phyloP scores from a whole-genome alignment of 2,329 filamentous ascomycete genomes.

The Colletotrichum lindemuthianum region DNA sequence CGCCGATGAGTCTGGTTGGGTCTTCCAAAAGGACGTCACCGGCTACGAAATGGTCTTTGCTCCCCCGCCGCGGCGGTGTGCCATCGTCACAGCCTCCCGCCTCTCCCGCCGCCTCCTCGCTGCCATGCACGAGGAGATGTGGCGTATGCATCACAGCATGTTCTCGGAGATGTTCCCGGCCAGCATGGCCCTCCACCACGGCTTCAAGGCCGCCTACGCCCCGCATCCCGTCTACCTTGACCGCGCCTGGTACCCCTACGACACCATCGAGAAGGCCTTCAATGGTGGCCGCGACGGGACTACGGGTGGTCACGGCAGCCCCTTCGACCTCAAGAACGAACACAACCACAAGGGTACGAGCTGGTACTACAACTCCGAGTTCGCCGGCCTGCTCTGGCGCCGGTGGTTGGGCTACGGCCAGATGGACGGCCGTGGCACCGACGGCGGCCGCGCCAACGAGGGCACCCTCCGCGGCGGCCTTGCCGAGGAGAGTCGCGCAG shows the following conservation, averaged over 20 bases:
- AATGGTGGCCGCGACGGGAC: constrained; percentile 78
- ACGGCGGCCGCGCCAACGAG: constrained; percentile 59
- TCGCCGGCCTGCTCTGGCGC: constrained; percentile 80
- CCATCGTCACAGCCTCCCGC: constrained; percentile 77
- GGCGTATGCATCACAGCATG: constrained; percentile 74
- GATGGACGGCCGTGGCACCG: constrained; percentile 59
- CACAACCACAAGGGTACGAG: constrained; percentile 84
- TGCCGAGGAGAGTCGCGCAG: constrained; percentile 56
- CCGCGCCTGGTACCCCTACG: constrained; percentile 75
- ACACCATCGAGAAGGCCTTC: constrained; percentile 79
- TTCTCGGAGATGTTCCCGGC: constrained; percentile 85
- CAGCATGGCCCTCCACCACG: constrained; percentile 76
- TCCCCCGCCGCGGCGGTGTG: constrained; percentile 73
- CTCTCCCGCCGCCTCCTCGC: constrained; percentile 72
- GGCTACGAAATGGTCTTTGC: constrained; percentile 67
- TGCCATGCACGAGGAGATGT: constrained; percentile 81
- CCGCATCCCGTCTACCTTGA: constrained; percentile 86
- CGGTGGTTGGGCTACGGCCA: constrained; percentile 76
- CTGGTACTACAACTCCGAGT: constrained; percentile 87
- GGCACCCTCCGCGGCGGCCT: constrained; percentile 62
- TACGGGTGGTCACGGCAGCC: constrained; percentile 70
- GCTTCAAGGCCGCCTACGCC: constrained; percentile 81
- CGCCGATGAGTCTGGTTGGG: constrained; percentile 76
- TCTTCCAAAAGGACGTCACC: constrained; percentile 75
- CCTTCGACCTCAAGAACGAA: constrained; percentile 76